Conservation (phyloP, 148 eudicot species). For the Fagopyrum homotropicum region DNA sequence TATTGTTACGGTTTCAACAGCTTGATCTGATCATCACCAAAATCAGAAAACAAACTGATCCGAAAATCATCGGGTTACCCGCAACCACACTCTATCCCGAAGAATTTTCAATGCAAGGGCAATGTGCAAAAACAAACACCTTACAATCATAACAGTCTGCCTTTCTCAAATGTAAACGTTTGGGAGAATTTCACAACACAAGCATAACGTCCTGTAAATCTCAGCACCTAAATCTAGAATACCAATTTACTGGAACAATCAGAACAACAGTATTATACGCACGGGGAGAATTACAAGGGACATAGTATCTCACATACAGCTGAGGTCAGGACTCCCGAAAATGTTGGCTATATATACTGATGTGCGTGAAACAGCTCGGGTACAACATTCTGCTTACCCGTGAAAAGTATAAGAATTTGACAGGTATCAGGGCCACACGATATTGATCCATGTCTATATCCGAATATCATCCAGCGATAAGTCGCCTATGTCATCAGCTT, state of each 20-base stretch:
- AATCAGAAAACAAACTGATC: no score
- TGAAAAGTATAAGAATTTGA: not conserved
- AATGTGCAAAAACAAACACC: not conserved
- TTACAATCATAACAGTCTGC: not conserved
- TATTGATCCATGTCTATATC: constrained; percentile 17
- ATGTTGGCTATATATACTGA: not conserved
- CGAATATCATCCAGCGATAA: constrained; percentile 76
- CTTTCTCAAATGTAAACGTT: not conserved
- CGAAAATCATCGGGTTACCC: not conserved
- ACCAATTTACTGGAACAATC: not conserved
- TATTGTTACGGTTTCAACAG: no score
- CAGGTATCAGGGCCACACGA: not conserved
- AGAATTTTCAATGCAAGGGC: not conserved
- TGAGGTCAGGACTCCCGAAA: not conserved
- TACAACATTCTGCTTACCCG: not conserved
- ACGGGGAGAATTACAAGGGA: constrained; percentile 6
- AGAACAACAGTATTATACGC: not conserved
- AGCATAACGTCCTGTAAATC: not conserved
- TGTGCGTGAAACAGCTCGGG: not conserved
- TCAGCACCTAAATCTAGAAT: not conserved
- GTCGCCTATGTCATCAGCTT: constrained; percentile 50
- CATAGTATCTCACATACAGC: not conserved
- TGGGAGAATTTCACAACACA: not conserved
- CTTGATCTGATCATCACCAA: no score
- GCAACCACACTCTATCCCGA: not conserved